Evolutionary conservation across 805 yeast species (phyloP), one percentile per base, ranked within the genome.

Genomic region (Wickerhamiella musiphila): DNA sequence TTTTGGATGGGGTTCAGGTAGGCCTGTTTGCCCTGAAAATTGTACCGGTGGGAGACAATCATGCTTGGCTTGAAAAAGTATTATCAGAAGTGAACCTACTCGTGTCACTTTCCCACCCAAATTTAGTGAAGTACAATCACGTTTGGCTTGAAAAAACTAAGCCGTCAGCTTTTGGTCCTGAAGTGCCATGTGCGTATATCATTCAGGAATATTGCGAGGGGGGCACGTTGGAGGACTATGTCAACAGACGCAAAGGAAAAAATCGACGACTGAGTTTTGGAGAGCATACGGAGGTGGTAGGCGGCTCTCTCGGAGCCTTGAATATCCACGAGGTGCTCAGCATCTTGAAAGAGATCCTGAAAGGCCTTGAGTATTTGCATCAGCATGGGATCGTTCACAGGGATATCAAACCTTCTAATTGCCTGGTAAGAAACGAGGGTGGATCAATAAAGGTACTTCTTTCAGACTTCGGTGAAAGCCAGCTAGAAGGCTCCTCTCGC

Each of bases 401-500:
- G 19, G 94, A 83, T 51, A 58, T 83, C 39, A 83, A 83, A 45
- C 94, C 94, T 0, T 78, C 93, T 1, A 83, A 83, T 45, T 81
- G 93, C 54, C 57, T 83, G 18, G 66, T 63, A n/a, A n/a, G n/a
- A n/a, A n/a, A n/a, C n/a, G n/a, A n/a, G n/a, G n/a, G n/a, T n/a
- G n/a, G n/a, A n/a, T n/a, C n/a, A n/a, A n/a, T n/a, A n/a, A n/a
- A n/a, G n/a, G 68, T 79, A 2, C 60, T 81, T 10, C 84, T 83
- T 9, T 73, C 92, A 27, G 94, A 83, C 54, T 77, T 83, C 51
- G 94, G 94, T 3, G 94, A 83, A 51, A 78, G 90, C 5, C 78
- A 77, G 41, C 59, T 77, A 40, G 73, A 74, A 33, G 82, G 86
- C 10, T 70, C 65, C 16, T 53, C 49, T 26, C 57, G 83, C 29